These are phyloP conservation scores for Talaromyces sp. DNA, from an alignment of 2,329 filamentous ascomycete genomes.

Conservation along the genomic window DNA sequence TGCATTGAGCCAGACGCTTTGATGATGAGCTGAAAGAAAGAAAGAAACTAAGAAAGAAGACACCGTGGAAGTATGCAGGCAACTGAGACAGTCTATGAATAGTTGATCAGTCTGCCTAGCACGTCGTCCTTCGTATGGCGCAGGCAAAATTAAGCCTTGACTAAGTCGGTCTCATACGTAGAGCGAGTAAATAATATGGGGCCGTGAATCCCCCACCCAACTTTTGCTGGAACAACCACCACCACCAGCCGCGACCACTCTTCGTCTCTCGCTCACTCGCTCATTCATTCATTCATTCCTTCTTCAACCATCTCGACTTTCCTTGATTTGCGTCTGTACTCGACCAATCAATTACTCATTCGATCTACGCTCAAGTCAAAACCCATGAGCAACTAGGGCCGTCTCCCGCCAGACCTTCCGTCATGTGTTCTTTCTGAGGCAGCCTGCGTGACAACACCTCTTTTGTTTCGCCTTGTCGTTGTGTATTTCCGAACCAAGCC, in stretches of 20 bases:
- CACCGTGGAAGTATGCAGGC: neutral
- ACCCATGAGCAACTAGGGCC: neutral
- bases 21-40: neutral
- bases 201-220: conserved; percentile 1
- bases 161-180: neutral
- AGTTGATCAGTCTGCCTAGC: neutral
- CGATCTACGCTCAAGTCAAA: neutral
- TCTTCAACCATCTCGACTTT: conserved; percentile 3
- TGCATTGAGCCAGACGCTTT: neutral
- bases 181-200: neutral
- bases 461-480: conserved; percentile 3
- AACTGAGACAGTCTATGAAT: neutral
- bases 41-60: neutral
- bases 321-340: neutral
- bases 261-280: neutral
- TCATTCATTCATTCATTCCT: neutral
- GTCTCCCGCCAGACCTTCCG: conserved; percentile 5
- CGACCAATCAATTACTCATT: neutral
- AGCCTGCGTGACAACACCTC: conserved; percentile 7
- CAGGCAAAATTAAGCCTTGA: neutral
- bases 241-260: neutral
- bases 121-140: neutral
- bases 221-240: neutral
- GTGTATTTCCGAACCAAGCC: conserved; percentile 1
- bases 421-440: conserved; percentile 18